phyloP scores from a whole-genome alignment of 2,329 filamentous ascomycete species.

The Diaporthe ampelina region DNA sequence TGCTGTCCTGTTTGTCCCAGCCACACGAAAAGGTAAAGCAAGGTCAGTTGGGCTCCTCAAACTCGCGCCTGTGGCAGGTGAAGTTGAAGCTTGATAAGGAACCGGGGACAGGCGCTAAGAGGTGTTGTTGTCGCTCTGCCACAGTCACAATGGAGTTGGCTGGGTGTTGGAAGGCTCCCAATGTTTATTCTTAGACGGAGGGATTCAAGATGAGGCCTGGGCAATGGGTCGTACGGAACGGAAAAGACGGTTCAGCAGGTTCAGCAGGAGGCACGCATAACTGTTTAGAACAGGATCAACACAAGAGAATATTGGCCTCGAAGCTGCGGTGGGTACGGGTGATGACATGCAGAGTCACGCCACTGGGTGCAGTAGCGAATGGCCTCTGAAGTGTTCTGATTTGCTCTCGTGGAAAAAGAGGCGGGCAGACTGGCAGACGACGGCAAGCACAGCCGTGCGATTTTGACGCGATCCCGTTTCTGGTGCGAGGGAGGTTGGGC shows the following conservation, averaged over 20 bases:
- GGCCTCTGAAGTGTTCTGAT: conserved; percentile 14
- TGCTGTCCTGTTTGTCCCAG: background rate
- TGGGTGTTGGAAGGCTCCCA: background rate
- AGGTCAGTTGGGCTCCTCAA: background rate
- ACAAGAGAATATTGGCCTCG: conserved; percentile 14
- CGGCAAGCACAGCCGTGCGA: conserved; percentile 31
- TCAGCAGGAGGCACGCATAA: background rate
- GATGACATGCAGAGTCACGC: conserved; percentile 26
- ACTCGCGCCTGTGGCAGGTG: background rate
- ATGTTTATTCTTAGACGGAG: conserved; percentile 36
- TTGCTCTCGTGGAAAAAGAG: conserved; percentile 25
- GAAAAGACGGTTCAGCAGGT: background rate
- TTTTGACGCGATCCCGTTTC: conserved; percentile 33
- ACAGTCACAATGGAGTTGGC: conserved; percentile 14
- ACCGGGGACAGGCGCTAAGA: background rate
- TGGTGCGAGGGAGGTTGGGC: conserved; percentile 28
- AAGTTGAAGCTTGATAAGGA: background rate
- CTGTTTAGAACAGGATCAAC: conserved; percentile 22
- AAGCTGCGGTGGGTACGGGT: conserved; percentile 18
- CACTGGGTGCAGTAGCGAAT: conserved; percentile 23
- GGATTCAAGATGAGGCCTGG: conserved; percentile 24
- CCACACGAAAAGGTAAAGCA: conserved; percentile 14
- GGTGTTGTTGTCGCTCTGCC: background rate
- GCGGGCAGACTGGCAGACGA: conserved; percentile 16
- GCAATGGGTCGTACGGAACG: conserved; percentile 7